Evolutionary conservation across 345 rosid species (phyloP).

Genomic region (Sonneratia alba): DNA sequence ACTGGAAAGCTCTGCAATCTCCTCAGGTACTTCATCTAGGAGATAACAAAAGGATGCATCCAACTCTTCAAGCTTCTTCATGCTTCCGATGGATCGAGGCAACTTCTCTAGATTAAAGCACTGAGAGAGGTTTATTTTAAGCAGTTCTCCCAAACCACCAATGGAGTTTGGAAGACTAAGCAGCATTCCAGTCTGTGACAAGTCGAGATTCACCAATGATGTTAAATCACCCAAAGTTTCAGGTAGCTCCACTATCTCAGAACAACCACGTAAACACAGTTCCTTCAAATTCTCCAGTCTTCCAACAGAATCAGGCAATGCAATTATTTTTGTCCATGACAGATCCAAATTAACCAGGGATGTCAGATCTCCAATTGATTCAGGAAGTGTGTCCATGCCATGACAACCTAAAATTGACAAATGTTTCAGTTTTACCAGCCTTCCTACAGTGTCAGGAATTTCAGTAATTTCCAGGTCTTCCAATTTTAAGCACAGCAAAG

Average conservation of each 20-base stretch:
- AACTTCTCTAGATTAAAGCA: background rate
- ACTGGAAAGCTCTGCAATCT: background rate
- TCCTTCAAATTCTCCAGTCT: background rate
- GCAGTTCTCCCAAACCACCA: background rate
- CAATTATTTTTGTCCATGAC: background rate
- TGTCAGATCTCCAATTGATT: background rate
- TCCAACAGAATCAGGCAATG: background rate
- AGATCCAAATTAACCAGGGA: background rate
- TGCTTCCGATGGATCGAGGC: background rate
- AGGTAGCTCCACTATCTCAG: background rate
- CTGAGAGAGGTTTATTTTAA: background rate
- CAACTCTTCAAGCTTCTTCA: conserved; percentile 5
- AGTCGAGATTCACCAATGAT: background rate
- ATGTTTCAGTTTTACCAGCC: background rate
- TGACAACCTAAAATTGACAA: background rate
- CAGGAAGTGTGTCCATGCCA: background rate
- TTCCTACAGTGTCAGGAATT: background rate
- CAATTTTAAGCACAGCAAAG: background rate
- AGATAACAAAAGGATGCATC: background rate
- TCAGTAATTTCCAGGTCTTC: background rate
- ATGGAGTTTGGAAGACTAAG: background rate
- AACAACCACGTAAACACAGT: background rate
- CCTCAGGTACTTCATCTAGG: background rate
- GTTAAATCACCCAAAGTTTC: background rate
- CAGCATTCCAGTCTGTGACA: background rate